Percentiles rank a stretch among this genome's conserved stretches.
phyloP scores from a whole-genome alignment of 768 basidiomycete genomes.

The Hygrocybe punicea region DNA sequence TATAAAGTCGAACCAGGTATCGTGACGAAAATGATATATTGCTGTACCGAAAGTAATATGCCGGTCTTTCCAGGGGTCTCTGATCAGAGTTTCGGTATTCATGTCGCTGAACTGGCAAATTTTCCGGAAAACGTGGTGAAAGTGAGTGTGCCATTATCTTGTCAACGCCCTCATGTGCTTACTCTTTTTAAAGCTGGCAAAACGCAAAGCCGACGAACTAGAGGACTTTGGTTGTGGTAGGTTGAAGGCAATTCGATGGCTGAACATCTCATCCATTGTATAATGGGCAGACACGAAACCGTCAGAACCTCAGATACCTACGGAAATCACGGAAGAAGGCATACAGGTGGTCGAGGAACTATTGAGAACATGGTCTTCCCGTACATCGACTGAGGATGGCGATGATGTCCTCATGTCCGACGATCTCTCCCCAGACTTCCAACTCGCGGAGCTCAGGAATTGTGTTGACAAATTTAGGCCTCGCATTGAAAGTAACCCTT shows the following conservation, averaged over 20 bases:
- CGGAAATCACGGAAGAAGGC: constrained; percentile 72
- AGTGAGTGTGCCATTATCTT: constrained; percentile 41
- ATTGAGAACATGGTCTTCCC: constrained; percentile 56
- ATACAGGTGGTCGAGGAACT: constrained; percentile 77
- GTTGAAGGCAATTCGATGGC: neutral
- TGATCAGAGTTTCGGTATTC: constrained; percentile 98
- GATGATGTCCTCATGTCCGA: constrained; percentile 48
- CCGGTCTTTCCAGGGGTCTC: constrained; percentile 59
- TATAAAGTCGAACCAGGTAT: constrained; percentile 93
- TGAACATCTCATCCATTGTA: neutral
- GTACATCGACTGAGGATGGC: constrained; percentile 44
- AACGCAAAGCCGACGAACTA: constrained; percentile 85
- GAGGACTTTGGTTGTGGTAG: constrained; percentile 72
- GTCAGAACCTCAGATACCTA: constrained; percentile 44
- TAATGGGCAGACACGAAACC: constrained; percentile 23
- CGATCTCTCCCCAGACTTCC: constrained; percentile 34
- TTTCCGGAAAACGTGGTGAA: constrained; percentile 94
- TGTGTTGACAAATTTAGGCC: constrained; percentile 65
- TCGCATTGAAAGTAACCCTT: constrained; percentile 71
- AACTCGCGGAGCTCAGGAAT: constrained; percentile 53
- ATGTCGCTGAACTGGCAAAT: constrained; percentile 95
- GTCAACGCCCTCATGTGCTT: neutral
- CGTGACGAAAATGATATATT: neutral
- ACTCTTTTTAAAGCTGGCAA: constrained; percentile 60
- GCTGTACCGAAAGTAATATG: too few species aligned